Conservation (phyloP, 2,329 filamentous ascomycete species). For the Cryphonectria japonica region DNA sequence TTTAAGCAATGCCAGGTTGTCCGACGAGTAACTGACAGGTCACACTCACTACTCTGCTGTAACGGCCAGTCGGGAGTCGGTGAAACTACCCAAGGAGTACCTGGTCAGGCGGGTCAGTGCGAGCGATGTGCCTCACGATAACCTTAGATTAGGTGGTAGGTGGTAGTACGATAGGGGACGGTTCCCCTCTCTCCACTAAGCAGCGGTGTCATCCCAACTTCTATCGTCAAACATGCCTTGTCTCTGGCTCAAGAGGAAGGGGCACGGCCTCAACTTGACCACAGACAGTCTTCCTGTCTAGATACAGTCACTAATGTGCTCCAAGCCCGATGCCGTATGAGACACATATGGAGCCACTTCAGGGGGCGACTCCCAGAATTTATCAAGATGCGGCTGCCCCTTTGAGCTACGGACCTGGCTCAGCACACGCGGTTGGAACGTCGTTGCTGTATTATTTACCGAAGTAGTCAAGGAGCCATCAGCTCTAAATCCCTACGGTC, state of each 20-base stretch:
- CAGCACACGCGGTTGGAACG: not conserved
- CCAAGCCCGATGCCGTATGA: not conserved
- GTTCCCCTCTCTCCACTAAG: not conserved
- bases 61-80: not conserved
- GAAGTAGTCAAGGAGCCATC: too few relatives aligned
- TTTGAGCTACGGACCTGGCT: not conserved
- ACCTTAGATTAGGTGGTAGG: slow-evolving; percentile 12
- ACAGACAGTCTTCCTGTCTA: not conserved
- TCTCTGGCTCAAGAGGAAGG: not conserved
- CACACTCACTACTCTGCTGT: not conserved
- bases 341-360: not conserved
- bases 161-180: not conserved
- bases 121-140: slow-evolving; percentile 6
- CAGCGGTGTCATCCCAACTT: not conserved
- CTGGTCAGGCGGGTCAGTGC: not conserved
- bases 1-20: not conserved
- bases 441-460: too few relatives aligned
- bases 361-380: not conserved
- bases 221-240: not conserved
- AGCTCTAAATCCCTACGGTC: too few relatives aligned
- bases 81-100: not conserved
- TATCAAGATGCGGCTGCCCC: too few relatives aligned
- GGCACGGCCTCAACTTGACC: not conserved
- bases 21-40: not conserved
- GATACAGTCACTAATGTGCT: not conserved